These are phyloP conservation scores for Carex scoparia DNA, from an alignment of 176 grass and related monocot species.

Conservation along the genomic window DNA sequence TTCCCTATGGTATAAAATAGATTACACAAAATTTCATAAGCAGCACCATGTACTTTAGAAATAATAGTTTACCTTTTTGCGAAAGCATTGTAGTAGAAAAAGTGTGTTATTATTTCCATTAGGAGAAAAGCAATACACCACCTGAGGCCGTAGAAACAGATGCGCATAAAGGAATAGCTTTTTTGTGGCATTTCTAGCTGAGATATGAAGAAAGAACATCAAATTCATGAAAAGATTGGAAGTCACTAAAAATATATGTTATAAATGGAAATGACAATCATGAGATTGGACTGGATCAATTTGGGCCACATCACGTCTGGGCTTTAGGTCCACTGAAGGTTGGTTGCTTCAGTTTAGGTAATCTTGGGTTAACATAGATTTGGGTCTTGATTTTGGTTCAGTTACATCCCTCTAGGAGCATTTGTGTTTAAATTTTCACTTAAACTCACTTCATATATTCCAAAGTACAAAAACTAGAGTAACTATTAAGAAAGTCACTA, in stretches of 20 bases:
- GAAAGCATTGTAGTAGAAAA: constrained; percentile 91
- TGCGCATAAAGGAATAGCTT: constrained; percentile 63
- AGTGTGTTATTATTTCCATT: constrained; percentile 82
- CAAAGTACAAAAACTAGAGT: background rate
- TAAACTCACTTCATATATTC: background rate
- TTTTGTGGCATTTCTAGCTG: constrained; percentile 81
- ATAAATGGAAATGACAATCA: background rate
- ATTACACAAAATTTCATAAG: background rate
- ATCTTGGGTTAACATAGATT: background rate
- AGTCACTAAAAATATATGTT: background rate
- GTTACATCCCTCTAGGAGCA: background rate
- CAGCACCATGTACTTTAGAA: background rate
- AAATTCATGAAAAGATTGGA: background rate
- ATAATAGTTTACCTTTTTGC: constrained; percentile 55
- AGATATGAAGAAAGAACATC: constrained; percentile 19
- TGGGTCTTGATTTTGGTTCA: background rate
- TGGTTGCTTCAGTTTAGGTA: background rate
- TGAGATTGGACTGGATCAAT: background rate
- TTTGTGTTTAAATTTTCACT: background rate
- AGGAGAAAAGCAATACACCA: constrained; percentile 66
- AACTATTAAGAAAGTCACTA: constrained; percentile 1
- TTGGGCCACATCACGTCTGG: background rate
- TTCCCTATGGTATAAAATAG: background rate
- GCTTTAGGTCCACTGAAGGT: background rate
- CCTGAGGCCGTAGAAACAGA: constrained; percentile 62